Evolutionary conservation across 257 asterid species (phyloP).

Genomic region (Fraxinus anomala): DNA sequence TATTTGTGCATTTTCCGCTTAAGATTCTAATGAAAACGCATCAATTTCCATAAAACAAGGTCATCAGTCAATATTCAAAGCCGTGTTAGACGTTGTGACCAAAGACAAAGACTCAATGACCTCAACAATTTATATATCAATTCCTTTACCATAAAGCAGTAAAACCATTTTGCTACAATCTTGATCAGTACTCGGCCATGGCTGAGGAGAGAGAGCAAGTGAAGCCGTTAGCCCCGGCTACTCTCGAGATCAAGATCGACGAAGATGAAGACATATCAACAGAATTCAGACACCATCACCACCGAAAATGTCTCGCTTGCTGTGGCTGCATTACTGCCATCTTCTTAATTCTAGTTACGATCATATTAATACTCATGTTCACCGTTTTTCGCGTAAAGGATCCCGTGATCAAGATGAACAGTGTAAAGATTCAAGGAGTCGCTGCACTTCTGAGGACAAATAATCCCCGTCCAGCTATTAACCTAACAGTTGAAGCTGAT

Average conservation of each 20-base stretch:
- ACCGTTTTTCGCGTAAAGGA: constrained; percentile 36
- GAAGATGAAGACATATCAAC: neutral
- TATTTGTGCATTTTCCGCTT: neutral
- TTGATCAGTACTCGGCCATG: neutral
- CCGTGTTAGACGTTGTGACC: neutral
- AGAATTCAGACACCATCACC: neutral
- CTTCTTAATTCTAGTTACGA: constrained; percentile 16
- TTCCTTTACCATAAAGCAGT: neutral
- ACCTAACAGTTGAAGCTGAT: constrained; percentile 26
- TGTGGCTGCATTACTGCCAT: constrained; percentile 35
- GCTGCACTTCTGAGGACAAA: neutral
- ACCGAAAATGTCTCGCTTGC: constrained; percentile 32
- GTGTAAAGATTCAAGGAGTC: constrained; percentile 30
- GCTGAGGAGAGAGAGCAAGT: neutral
- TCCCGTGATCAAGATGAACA: constrained; percentile 28
- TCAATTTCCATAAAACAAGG: neutral
- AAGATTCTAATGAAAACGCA: neutral
- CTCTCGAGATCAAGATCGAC: neutral
- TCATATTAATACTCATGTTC: constrained; percentile 26
- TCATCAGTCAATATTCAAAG: neutral
- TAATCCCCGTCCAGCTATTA: constrained; percentile 14
- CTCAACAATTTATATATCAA: neutral
- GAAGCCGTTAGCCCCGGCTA: neutral
- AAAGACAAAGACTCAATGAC: neutral
- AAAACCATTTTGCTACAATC: neutral